Conservation (phyloP, 768 basidiomycete species). For the Leccinum ochraceum region DNA sequence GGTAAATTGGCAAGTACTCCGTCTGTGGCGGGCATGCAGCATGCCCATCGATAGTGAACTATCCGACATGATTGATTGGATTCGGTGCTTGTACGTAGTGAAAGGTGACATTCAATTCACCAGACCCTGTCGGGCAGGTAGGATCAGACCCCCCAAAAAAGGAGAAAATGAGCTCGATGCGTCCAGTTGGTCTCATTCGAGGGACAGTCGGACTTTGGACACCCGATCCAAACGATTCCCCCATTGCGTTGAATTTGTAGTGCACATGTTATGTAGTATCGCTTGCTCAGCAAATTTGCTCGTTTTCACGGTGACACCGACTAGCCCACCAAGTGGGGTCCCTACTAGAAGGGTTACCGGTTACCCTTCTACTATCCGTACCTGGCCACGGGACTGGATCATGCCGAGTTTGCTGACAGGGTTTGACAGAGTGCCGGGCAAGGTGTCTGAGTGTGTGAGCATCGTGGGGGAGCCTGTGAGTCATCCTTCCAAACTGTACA, state of each 20-base stretch:
- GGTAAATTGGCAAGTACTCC: not conserved
- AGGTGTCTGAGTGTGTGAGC: not conserved
- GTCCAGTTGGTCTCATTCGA: not conserved
- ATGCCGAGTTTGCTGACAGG: not conserved
- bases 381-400: not conserved
- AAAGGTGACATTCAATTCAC: not conserved
- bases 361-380: not conserved
- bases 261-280: not conserved
- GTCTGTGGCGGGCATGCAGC: constrained; percentile 4
- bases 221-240: not conserved
- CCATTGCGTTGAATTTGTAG: not conserved
- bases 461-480: not conserved
- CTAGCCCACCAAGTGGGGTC: not conserved
- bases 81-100: not conserved
- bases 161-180: not conserved
- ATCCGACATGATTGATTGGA: not conserved
- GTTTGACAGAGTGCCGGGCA: not conserved
- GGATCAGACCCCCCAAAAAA: not conserved
- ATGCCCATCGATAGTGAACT: constrained; percentile 5
- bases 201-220: not conserved
- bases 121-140: not conserved
- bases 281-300: not conserved
- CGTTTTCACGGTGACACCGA: not conserved
- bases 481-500: not conserved
- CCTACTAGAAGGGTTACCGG: not conserved